phyloP scores from a whole-genome alignment of 1,284 basidiomycete genomes.

The Marasmius oreades region DNA sequence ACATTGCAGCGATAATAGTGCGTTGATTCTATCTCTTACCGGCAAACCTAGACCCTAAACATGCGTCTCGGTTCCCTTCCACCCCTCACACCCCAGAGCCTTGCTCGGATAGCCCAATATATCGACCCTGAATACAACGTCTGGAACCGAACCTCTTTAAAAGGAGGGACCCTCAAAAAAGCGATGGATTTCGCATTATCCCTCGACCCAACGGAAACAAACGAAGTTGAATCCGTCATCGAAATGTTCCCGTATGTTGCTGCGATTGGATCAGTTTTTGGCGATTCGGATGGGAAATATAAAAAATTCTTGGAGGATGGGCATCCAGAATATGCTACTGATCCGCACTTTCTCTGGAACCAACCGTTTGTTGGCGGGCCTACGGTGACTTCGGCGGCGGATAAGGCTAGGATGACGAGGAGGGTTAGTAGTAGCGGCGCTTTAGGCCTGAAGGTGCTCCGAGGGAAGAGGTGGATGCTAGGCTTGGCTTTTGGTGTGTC shows the following conservation, averaged over 20 bases:
- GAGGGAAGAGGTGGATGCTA: not conserved
- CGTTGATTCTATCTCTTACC: constrained; percentile 19
- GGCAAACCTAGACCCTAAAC: too few relatives aligned
- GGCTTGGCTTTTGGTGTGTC: not conserved
- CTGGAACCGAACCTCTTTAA: constrained; percentile 46
- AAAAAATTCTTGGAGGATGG: constrained; percentile 36
- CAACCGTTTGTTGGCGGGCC: constrained; percentile 35
- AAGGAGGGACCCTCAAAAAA: constrained; percentile 49
- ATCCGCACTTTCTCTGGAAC: constrained; percentile 53
- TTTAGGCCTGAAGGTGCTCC: not conserved
- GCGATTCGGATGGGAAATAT: constrained; percentile 51
- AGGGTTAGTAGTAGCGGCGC: not conserved
- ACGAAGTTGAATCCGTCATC: constrained; percentile 32
- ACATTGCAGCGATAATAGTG: constrained; percentile 66
- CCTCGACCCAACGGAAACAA: constrained; percentile 27
- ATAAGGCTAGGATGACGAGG: not conserved
- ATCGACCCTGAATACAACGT: constrained; percentile 34
- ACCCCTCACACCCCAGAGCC: constrained; percentile 39
- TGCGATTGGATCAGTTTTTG: constrained; percentile 49
- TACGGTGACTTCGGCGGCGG: not conserved
- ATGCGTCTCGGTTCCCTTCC: constrained; percentile 15
- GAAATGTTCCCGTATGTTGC: constrained; percentile 50
- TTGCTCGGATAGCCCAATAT: constrained; percentile 48
- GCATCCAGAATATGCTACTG: constrained; percentile 34
- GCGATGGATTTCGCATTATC: constrained; percentile 57